Evolutionary conservation across 257 asterid species (phyloP).

Genomic region (Oldenlandia corymbosa): DNA sequence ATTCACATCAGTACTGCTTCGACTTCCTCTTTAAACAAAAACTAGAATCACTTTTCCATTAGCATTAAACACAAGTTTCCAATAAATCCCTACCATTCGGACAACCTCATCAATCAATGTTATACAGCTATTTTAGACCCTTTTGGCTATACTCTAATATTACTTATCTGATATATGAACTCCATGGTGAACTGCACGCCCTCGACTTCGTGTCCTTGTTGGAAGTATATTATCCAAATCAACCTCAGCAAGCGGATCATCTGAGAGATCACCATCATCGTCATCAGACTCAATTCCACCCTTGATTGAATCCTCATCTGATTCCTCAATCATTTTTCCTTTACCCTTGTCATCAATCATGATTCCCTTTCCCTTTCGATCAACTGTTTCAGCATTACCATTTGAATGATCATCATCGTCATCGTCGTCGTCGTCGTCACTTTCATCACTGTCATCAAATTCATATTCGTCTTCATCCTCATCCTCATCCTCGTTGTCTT

Average conservation of each 20-base stretch:
- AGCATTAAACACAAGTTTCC: no score
- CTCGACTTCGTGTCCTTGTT: constrained; percentile 35
- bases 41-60: no score
- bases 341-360: constrained; percentile 35
- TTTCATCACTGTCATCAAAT: constrained; percentile 18
- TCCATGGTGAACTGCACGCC: constrained; percentile 23
- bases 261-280: constrained; percentile 30
- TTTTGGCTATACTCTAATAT: no score
- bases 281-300: constrained; percentile 24
- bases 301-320: constrained; percentile 27
- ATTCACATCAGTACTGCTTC: no score
- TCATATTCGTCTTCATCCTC: constrained; percentile 16
- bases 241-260: constrained; percentile 38
- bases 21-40: no score
- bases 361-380: constrained; percentile 37
- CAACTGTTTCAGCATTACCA: constrained; percentile 15
- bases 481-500: constrained; percentile 10
- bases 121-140: no score
- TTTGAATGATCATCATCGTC: constrained; percentile 18
- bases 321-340: constrained; percentile 36
- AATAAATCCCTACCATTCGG: no score
- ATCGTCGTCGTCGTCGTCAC: constrained; percentile 13
- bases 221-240: constrained; percentile 41
- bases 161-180: constrained; percentile 21
- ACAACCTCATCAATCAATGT: no score